Base-by-base conservation (phyloP, 108 stramenopile genomes). In the Skeletonema grethae region DNA sequence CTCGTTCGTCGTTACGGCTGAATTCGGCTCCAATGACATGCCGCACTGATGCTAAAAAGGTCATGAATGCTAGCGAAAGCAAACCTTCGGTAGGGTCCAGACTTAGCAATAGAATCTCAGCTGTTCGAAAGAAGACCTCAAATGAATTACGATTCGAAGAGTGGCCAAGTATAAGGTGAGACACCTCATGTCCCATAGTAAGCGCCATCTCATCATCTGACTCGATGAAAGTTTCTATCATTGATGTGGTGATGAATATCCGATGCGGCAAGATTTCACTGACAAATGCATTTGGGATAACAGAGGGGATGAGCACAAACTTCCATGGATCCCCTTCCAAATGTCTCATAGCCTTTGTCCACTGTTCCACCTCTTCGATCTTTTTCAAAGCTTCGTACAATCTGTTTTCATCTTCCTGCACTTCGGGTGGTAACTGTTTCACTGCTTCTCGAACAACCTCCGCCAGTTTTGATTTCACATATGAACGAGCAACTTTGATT, bases 81-180 rank as follows among this genome's bases (percentile, higher is more conserved):
- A 92, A 56, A 16, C 94, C 94, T 61, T 90, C 90, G 2, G 91
- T 92, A 0, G 94, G 94, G 83, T 95, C 94, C n/a, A 95, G 32
- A 48, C 78, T 85, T 10, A 95, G 67, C 12, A 92, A 32, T 22
- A 92, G 66, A 38, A 95, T 87, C 80, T 95, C 94, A 15, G 90
- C 25, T 31, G 90, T 91, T 12, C 90, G 76, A 12, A 95, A 70
- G 3, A 83, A 57, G 46, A 86, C 85, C 72, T 95, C 89, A 13
- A 89, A 55, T 10, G 73, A 31, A 39, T 88, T 89, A 18, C 77
- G 57, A 67, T 82, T 63, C 41, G 81, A 80, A 13, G 79, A 71
- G 76, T 95, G 94, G n/a, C 91, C 91, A 46, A 85, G 61, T 24
- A 95, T 84, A 28, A 95, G 67, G 43, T 95, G 94, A 20, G 72